phyloP scores from a whole-genome alignment of 2,329 filamentous ascomycete species.

The Westerdykella aurantiaca region DNA sequence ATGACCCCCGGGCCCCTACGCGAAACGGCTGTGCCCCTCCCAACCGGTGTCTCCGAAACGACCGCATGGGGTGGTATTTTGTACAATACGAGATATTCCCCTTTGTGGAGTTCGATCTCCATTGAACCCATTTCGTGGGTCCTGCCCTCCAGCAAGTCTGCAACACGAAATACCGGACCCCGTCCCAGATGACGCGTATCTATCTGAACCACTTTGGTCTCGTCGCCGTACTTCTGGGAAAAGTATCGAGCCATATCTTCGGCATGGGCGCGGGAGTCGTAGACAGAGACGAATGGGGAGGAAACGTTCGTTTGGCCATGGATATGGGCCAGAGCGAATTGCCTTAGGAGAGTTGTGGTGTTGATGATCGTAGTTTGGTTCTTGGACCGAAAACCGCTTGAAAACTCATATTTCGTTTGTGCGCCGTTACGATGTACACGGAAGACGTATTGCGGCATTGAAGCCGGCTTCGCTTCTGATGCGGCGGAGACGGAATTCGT shows the following conservation, averaged over 20 bases:
- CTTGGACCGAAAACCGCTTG: conserved; percentile 27
- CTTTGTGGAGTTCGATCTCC: conserved; percentile 24
- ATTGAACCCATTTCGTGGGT: conserved; percentile 2
- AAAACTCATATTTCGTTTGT: conserved; percentile 29
- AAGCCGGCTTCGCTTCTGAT: conserved; percentile 8
- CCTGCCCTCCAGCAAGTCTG: conserved; percentile 16
- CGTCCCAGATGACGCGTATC: conserved; percentile 27
- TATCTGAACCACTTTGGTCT: conserved; percentile 22
- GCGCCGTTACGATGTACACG: conserved; percentile 24
- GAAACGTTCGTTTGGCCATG: conserved; percentile 29
- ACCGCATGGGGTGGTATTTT: conserved; percentile 29
- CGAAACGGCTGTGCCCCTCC: conserved; percentile 4
- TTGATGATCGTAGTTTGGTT: conserved; percentile 34
- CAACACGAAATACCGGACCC: conserved; percentile 30
- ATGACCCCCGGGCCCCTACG: not conserved
- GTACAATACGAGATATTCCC: conserved; percentile 34
- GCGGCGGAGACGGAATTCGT: not conserved
- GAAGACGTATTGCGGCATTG: conserved; percentile 25
- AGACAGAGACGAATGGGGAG: conserved; percentile 32
- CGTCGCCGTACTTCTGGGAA: conserved; percentile 16
- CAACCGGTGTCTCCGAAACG: conserved; percentile 23
- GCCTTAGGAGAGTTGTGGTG: conserved; percentile 4
- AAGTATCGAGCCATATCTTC: conserved; percentile 21
- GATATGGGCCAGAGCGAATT: conserved; percentile 6
- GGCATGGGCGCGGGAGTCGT: conserved; percentile 22